A percentile compares a stretch with the other conserved stretches of the same genome.
Evolutionary conservation across 163 green algal genomes (phyloP).

Genomic region (Trebouxiophyceae sp.): DNA sequence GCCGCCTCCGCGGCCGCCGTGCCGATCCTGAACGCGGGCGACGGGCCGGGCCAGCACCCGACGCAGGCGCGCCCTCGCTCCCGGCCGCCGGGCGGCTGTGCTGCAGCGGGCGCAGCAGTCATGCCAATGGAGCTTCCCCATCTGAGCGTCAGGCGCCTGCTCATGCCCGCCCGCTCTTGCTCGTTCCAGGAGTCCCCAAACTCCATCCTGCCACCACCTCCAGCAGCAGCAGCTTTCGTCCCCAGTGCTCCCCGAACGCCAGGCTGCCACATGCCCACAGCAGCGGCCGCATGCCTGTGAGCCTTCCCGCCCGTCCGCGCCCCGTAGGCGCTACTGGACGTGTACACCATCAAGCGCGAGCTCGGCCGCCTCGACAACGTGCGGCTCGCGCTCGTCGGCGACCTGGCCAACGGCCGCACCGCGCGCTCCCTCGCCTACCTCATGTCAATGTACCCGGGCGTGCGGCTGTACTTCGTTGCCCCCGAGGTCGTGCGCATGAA

Average conservation of each 20-base stretch:
- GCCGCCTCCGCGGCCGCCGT: constrained; percentile 72
- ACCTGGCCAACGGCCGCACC: constrained; percentile 92
- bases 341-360: constrained; percentile 97
- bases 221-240: no score
- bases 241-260: no score
- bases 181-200: no score
- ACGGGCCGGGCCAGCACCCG: constrained; percentile 97
- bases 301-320: background rate
- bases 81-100: no score
- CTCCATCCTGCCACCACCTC: no score
- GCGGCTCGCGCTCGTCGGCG: constrained; percentile 86
- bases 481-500: constrained; percentile 82
- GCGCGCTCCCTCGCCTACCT: constrained; percentile 81
- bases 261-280: no score
- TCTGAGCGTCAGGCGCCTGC: no score
- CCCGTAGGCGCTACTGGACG: constrained; percentile 87
- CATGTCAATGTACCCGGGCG: constrained; percentile 65
- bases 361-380: constrained; percentile 83
- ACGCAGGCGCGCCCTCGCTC: constrained; percentile 83
- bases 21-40: constrained; percentile 97
- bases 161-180: no score
- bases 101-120: no score
- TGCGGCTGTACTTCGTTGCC: constrained; percentile 94
- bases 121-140: no score
- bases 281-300: constrained; percentile 1